Evolutionary conservation across 2,329 filamentous ascomycete species (phyloP), one percentile per base, ranked within the genome.

Genomic region (Annulohypoxylon truncatum): DNA sequence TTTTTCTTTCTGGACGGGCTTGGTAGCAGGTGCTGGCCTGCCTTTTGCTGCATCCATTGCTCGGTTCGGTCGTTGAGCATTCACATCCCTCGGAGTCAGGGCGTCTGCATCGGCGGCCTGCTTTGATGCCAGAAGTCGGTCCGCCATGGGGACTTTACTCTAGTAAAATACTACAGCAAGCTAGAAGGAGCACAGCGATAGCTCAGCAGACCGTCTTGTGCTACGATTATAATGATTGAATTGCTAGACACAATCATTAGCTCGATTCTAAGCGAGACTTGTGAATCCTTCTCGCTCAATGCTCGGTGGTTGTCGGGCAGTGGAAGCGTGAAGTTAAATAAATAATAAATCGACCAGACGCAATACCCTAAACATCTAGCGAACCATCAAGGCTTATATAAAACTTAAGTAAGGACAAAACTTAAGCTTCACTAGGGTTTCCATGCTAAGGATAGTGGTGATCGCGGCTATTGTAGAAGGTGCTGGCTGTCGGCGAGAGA

Each of bases 51-150:
- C 80, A 8, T 72, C 71, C 54, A 68, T 48, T 52, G 73, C 71
- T 66, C 75, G 72, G 55, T 61, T 84, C 83, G 68, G 77, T 72
- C 75, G 82, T 75, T 87, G 85, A 76, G 84, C 86, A 77, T 90
- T 90, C 68, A 81, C 86, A 81, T 90, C 88, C 77, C 87, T 82
- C 72, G 88, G 88, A 62, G 88, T 89, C 76, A 90, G 81, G 58
- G 88, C 87, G 77, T 90, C 88, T 78, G 88, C 82, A 72, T 89
- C 85, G 75, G 84, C 75, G 73, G 77, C 80, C 67, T 84, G 84
- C 77, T 82, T 84, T 64, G 79, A 78, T 68, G 79, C 81, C 75
- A 85, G 78, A 55, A 77, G 58, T 76, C 81, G 80, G 75, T 85
- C 82, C 66, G 83, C 79, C 83, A 85, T 85, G 64, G 72, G 72